Evolutionary conservation across 805 yeast genomes (phyloP).

Genomic region (Teunomyces funiuensis): DNA sequence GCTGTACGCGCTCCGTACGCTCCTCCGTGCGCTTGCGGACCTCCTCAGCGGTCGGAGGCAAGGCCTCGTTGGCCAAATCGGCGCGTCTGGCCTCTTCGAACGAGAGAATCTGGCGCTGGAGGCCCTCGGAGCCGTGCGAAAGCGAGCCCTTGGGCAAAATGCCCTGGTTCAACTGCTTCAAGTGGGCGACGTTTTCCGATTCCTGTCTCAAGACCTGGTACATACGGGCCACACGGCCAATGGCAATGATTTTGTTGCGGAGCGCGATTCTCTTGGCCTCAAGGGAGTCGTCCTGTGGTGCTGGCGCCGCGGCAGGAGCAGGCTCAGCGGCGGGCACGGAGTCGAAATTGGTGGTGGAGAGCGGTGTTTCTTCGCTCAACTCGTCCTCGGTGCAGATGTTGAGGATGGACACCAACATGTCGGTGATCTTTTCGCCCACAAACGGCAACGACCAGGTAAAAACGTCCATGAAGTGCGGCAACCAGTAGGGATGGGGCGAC

Average conservation of each 20-base stretch:
- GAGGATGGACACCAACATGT: constrained; percentile 84
- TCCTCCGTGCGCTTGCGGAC: constrained; percentile 44
- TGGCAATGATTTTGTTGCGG: constrained; percentile 87
- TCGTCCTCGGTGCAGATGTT: constrained; percentile 96
- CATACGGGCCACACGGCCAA: constrained; percentile 95
- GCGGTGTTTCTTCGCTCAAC: constrained; percentile 68
- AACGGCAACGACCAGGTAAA: constrained; percentile 97
- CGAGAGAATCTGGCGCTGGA: constrained; percentile 62
- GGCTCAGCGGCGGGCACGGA: constrained; percentile 13
- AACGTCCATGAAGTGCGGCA: constrained; percentile 96
- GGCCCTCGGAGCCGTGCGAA: constrained; percentile 78
- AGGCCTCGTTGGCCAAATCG: constrained; percentile 79
- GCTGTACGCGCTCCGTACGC: constrained; percentile 43
- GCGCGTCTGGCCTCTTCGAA: constrained; percentile 83
- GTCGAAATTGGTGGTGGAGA: constrained; percentile 34
- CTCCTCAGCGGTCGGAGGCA: constrained; percentile 80
- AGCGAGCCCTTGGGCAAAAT: constrained; percentile 82
- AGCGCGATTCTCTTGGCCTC: constrained; percentile 51
- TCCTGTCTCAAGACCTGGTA: constrained; percentile 85
- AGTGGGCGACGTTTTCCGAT: constrained; percentile 77
- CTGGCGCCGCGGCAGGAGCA: constrained; percentile 8
- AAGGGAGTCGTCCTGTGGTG: constrained; percentile 20
- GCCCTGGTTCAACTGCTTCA: constrained; percentile 74
- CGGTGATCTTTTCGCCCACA: constrained; percentile 94
- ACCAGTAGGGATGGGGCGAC: constrained; percentile 94